Evolutionary conservation across 2,329 filamentous ascomycete genomes (phyloP).

Genomic region (Aspergillus bombycis): DNA sequence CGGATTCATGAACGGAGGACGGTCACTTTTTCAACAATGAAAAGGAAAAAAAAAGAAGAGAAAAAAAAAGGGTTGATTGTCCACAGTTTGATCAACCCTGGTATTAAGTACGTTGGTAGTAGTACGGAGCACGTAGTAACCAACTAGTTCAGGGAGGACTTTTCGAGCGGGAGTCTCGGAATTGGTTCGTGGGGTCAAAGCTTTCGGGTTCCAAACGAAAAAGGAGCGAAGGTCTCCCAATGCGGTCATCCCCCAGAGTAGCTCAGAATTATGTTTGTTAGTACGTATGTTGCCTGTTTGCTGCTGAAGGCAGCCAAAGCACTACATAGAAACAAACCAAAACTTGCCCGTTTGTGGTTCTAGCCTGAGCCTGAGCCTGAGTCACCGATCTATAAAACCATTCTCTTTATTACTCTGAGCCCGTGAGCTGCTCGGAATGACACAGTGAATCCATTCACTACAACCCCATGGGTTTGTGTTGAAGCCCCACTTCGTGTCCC

Average conservation of each 20-base stretch:
- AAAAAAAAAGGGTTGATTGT: background rate
- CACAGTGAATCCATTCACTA: background rate
- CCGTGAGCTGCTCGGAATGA: too few species aligned
- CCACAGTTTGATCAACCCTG: background rate
- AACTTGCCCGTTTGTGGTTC: background rate
- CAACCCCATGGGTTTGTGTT: background rate
- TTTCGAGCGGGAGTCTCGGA: background rate
- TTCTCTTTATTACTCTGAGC: too few species aligned
- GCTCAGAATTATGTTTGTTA: too few species aligned
- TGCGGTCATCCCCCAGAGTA: background rate
- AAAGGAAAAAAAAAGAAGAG: background rate
- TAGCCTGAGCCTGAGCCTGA: too few species aligned
- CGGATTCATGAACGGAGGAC: too few species aligned
- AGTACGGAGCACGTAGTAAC: too few species aligned
- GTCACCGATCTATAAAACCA: too few species aligned
- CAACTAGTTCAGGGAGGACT: background rate
- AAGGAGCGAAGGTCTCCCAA: slow-evolving; percentile 2
- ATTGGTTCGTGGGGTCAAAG: background rate
- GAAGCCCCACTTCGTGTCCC: background rate
- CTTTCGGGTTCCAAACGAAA: background rate
- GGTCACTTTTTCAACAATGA: too few species aligned
- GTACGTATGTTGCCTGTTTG: too few species aligned
- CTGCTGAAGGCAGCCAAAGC: background rate
- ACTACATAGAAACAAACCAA: background rate
- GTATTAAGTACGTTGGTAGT: background rate